These are phyloP conservation scores for Elongisporangium senticosum DNA, from an alignment of 352 stramenopile species.

Conservation along the genomic window DNA sequence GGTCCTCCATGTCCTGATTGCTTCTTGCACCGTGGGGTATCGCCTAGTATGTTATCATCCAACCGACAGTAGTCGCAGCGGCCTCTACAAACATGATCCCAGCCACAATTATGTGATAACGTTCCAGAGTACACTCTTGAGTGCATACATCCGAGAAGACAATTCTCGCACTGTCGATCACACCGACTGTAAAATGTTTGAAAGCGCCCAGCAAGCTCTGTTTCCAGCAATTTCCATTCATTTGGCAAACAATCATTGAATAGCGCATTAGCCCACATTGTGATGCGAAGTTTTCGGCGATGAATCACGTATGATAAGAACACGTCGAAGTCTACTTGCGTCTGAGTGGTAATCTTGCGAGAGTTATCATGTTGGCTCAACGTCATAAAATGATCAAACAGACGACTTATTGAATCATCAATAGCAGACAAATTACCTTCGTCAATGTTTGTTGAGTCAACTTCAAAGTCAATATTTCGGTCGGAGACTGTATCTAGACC, in stretches of 20 bases:
- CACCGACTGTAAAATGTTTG: conserved; percentile 32
- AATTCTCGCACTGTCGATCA: conserved; percentile 30
- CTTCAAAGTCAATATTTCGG: conserved; percentile 29
- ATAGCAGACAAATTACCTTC: conserved; percentile 4
- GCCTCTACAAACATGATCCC: conserved; percentile 31
- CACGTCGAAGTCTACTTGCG: conserved; percentile 27
- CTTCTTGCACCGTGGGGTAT: conserved; percentile 24
- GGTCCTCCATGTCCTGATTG: conserved; percentile 43
- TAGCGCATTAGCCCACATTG: conserved; percentile 14
- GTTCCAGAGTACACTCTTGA: conserved; percentile 19
- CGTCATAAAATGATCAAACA: conserved; percentile 17
- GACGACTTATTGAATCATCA: conserved; percentile 3
- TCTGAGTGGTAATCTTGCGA: conserved; percentile 4
- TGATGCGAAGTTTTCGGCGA: conserved; percentile 22
- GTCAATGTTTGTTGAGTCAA: conserved; percentile 13
- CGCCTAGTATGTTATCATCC: background rate
- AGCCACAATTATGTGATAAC: conserved; percentile 35
- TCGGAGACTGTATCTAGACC: conserved; percentile 24
- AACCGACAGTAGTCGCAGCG: conserved; percentile 35
- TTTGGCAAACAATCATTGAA: conserved; percentile 17
- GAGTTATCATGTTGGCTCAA: background rate
- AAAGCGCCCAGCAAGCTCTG: conserved; percentile 12
- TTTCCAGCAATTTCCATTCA: conserved; percentile 17
- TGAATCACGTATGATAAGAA: conserved; percentile 32
- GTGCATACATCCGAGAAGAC: conserved; percentile 55